These are phyloP conservation scores for Sordaria brevicollis DNA, from an alignment of 495 filamentous ascomycete species.

Conservation along the genomic window DNA sequence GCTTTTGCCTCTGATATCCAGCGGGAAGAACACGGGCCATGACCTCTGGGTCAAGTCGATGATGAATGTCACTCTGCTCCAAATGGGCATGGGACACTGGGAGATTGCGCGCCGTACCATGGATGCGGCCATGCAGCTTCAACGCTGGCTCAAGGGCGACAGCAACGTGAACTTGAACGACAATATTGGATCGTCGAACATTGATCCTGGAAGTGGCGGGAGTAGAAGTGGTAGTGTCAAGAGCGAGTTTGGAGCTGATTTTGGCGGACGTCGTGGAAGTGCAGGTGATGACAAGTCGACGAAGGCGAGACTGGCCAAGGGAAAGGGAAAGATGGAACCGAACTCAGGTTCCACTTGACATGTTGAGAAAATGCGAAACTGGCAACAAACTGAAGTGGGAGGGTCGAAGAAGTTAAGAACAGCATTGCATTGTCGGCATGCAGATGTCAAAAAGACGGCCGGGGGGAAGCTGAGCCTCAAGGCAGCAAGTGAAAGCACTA, in stretches of 20 bases:
- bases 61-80: slow-evolving; percentile 19
- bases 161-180: neutral
- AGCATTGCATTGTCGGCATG: neutral
- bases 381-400: neutral
- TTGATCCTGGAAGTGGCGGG: neutral
- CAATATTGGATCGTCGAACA: neutral
- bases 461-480: neutral
- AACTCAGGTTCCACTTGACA: neutral
- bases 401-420: neutral
- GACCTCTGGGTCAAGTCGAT: slow-evolving; percentile 25
- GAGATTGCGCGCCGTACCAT: slow-evolving; percentile 18
- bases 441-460: neutral
- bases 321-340: neutral
- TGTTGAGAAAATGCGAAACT: neutral
- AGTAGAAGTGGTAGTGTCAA: neutral
- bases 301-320: neutral
- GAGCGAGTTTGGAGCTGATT: neutral
- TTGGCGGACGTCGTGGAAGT: neutral
- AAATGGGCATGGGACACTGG: slow-evolving; percentile 30
- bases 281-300: neutral
- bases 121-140: slow-evolving; percentile 14
- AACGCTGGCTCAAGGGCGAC: slow-evolving; percentile 19
- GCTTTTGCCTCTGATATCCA: slow-evolving; percentile 13
- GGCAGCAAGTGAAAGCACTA: neutral
- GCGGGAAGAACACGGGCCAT: slow-evolving; percentile 10